Evolutionary conservation across 768 basidiomycete genomes (phyloP), one percentile per base, ranked within the genome.

Genomic region (Termitomyces bulborhizus): DNA sequence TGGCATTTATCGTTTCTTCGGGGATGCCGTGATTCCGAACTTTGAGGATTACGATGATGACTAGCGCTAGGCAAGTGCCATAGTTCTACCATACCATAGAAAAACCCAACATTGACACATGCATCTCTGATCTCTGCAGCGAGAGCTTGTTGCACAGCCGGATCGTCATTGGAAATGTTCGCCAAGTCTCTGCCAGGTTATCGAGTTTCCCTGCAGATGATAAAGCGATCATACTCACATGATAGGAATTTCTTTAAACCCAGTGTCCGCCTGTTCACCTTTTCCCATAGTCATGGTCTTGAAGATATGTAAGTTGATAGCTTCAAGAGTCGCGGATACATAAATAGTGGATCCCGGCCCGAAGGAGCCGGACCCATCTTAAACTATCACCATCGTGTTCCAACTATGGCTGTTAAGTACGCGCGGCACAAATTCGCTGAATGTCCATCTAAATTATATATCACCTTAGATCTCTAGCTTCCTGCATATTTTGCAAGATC

Each of bases 401-500:
- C 21, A 43, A 51, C 59, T 46, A 74, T 75, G 71, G 71, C 73
- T 27, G 66, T 67, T 26, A 77, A 72, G 76, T 77, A 68, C 58
- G 56, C 37, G 16, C 7, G 24, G 37, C 40, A 44, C 29, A 29
- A 21, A 36, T 21, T 52, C 16, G 34, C 36, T 18, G 44, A 7
- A 29, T 52, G 53, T 26, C 11, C 31, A 39, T 46, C 27, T 21
- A 5, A 52, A 32, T 48, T 27, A 32, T 47, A n/a, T 45, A 40
- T 27, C 40, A 51, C 52, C 31, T 36, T 11, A 86, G 86, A 63
- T 73, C 74, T 46, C 75, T 87, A 50, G 77, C 83, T 5, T 69
- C 68, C 24, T 97, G 94, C 70, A 72, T 98, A 64, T 98, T 97
- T 75, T 98, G 96, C 80, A 97, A 87, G 75, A 97, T 98, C 69